Base-by-base conservation (phyloP, 805 yeast genomes). In the Zygoascus ofunaensis region DNA sequence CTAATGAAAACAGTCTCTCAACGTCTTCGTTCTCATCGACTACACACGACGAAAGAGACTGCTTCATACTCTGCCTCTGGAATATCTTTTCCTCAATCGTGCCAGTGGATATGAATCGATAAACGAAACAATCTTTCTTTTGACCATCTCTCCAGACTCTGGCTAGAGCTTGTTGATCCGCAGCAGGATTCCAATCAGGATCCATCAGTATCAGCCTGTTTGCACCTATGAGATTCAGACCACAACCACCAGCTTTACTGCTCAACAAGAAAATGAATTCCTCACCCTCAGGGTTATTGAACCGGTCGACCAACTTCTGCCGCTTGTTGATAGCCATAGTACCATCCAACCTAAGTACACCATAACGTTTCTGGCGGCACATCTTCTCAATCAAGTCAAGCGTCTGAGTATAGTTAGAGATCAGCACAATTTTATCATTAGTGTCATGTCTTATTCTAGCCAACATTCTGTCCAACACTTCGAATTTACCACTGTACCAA, bases 71-170 rank as follows among this genome's bases (percentile, higher is more conserved):
- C 60, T 92, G 98, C 44, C 98, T 70, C 66, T 92, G 98, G 63
- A 84, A 87, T 28, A 92, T 92, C 63, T 92, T 92, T 57, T 90
- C 98, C 57, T 90, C 98, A 43, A 90, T 92, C 1, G 95, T 79
- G 10, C 98, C 98, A 0, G 97, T 87, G 4, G 94, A 76, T 46
- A 90, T 89, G 54, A 92, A 89, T 53, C 98, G 71, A 62, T 92
- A 92, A 34, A 90, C 92, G 57, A 82, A 90, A 67, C 98, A 92
- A 61, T 85, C 95, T 63, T 90, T 92, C 71, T 85, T 90, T 59
- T 90, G 98, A 0, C 98, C 98, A 65, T 92, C 98, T 71, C 98
- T 79, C 97, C 97, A 92, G 4, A 92, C 95, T 62, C 98, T 76
- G 0, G 97, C 97, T 49, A 92, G 70, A 0, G 97, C 97, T 64